These are phyloP conservation scores for Oryza officinalis DNA, from an alignment of 176 grass and related monocot species.

Conservation along the genomic window DNA sequence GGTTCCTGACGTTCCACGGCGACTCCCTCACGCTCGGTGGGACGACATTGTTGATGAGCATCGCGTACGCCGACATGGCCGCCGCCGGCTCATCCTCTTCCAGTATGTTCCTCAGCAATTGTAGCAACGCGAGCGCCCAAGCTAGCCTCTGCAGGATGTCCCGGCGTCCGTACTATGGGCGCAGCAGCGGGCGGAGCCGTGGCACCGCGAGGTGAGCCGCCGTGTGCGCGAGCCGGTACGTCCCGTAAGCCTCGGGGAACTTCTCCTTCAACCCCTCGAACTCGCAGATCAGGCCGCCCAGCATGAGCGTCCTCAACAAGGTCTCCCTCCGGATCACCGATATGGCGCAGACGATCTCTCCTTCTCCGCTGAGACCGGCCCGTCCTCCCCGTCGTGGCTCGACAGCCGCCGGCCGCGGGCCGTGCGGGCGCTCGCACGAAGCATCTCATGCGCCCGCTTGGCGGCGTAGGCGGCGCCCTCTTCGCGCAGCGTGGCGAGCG, in stretches of 20 bases:
- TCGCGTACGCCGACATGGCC: constrained; percentile 51
- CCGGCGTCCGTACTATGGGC: constrained; percentile 26
- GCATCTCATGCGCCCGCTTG: constrained; percentile 36
- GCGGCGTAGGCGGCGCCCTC: constrained; percentile 47
- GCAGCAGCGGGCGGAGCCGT: constrained; percentile 37
- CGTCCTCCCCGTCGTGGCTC: constrained; percentile 30
- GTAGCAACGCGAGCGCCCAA: constrained; percentile 37
- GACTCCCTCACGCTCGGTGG: constrained; percentile 33
- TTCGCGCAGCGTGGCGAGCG: constrained; percentile 34
- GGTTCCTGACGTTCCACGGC: constrained; percentile 48
- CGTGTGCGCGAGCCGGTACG: constrained; percentile 39
- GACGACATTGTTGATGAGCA: constrained; percentile 56
- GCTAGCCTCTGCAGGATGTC: background rate
- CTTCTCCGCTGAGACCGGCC: too few species aligned
- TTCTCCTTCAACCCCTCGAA: constrained; percentile 52
- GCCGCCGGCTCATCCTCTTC: constrained; percentile 4
- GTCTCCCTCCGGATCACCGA: constrained; percentile 26
- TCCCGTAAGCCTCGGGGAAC: constrained; percentile 46
- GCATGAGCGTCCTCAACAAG: constrained; percentile 38
- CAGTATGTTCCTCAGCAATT: constrained; percentile 34
- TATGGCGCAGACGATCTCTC: constrained; percentile 20
- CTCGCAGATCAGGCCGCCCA: constrained; percentile 34
- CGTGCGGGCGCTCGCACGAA: background rate
- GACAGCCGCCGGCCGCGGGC: background rate
- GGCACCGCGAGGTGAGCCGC: constrained; percentile 40